Evolutionary conservation across 495 filamentous ascomycete species (phyloP), one percentile per base, ranked within the genome.

Genomic region (Penicillium crystallinum): DNA sequence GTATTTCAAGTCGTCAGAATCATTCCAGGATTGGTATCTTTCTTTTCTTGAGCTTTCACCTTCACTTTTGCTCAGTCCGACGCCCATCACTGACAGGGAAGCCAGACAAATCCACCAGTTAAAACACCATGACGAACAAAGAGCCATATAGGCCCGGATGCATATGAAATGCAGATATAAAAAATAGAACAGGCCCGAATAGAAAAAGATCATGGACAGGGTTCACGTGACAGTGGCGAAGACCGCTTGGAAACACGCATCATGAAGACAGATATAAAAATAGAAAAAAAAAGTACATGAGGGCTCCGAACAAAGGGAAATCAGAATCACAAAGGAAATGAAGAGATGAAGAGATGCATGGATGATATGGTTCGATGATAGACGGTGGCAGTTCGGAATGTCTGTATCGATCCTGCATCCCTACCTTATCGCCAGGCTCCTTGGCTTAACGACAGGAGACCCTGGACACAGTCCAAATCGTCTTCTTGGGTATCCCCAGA

Each of bases 391-490:
- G 19, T 21, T 44, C 10, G 34, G 21, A 37, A 49, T 47, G 19
- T 18, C 17, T 52, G 36, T 22, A 33, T 39, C 22, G 38, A 43
- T 38, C 40, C 33, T 48, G 36, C n/a, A 27, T 34, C 25, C 35
- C 41, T 51, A 33, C 44, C 41, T 53, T 58, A 84, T 57, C 71
- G 66, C 82, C 82, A 84, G 54, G 77, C 79, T 36, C 81, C 82
- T 63, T 84, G 77, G 53, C 82, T 91, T 48, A 95, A 71, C 22
- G 84, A 87, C 41, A 95, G 64, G 46, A 95, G 68, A 27, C 85
- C 85, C 49, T 90, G 88, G 23, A 92, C 80, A 52, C 87, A 89
- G 64, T 90, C 88, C 59, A 90, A 70, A 59, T 92, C 87, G 53
- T 81, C 81, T 61, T 81, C 80, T 53, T 77, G 79, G 56, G 77